Conservation (phyloP, 768 basidiomycete genomes). For the Polyporus arcularius region DNA sequence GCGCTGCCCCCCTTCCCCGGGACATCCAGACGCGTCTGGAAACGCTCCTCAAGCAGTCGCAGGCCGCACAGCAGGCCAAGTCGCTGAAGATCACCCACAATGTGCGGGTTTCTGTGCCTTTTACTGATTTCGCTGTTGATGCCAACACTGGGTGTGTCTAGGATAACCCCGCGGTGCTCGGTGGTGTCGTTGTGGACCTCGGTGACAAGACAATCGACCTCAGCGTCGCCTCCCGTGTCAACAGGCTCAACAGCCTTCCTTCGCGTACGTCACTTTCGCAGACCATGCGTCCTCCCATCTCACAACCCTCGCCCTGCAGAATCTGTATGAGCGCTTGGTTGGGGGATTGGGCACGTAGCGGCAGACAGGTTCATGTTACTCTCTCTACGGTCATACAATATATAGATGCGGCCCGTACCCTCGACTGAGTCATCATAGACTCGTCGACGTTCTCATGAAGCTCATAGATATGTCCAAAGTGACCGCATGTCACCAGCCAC, state of each 20-base stretch:
- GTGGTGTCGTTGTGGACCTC: conserved; percentile 94
- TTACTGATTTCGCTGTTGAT: too few relatives aligned
- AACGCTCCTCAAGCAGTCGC: conserved; percentile 80
- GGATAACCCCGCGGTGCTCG: conserved; percentile 92
- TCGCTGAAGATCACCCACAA: conserved; percentile 89
- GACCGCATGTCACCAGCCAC: too few relatives aligned
- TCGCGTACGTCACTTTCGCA: conserved; percentile 54
- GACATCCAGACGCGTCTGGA: conserved; percentile 80
- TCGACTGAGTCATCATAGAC: too few relatives aligned
- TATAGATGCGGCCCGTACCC: conserved; percentile 2
- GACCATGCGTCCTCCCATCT: neutral
- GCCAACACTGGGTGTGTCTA: conserved; percentile 30
- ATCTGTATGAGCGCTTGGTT: conserved; percentile 14
- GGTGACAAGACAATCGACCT: conserved; percentile 98
- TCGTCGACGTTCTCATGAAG: too few relatives aligned
- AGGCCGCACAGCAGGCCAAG: conserved; percentile 86
- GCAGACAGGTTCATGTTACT: neutral
- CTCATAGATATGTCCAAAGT: too few relatives aligned
- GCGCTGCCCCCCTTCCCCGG: conserved; percentile 75
- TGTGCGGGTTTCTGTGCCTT: conserved; percentile 43
- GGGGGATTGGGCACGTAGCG: neutral
- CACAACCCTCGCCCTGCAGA: neutral
- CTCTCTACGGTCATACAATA: conserved; percentile 11
- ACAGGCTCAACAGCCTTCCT: conserved; percentile 88
- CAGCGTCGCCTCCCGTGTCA: conserved; percentile 91